phyloP scores from a whole-genome alignment of 129 eudicot species.

The Smallanthus sonchifolius region DNA sequence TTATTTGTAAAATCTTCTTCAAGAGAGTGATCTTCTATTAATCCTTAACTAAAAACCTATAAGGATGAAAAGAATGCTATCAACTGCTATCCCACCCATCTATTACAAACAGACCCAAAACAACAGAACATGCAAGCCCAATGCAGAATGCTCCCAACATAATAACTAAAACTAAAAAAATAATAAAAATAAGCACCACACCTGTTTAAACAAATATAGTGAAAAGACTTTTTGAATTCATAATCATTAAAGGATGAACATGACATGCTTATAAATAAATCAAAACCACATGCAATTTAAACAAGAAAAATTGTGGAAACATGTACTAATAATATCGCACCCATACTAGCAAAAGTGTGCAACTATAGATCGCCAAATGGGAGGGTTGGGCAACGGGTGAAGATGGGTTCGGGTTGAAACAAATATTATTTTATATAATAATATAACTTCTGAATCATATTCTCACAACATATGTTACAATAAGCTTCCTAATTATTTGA shows the following conservation, averaged over 20 bases:
- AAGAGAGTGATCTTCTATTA: constrained; percentile 73
- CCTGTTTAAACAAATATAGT: not conserved
- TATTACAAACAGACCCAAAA: constrained; percentile 2
- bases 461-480: not conserved
- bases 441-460: not conserved
- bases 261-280: not conserved
- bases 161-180: not conserved
- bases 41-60: constrained; percentile 64
- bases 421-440: not conserved
- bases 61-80: constrained; percentile 14
- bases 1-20: constrained; percentile 93
- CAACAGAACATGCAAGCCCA: not conserved
- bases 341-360: not conserved
- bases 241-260: not conserved
- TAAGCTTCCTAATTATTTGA: not conserved
- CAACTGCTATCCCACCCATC: constrained; percentile 9
- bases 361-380: not conserved
- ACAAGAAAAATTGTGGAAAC: not conserved
- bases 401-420: not conserved
- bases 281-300: not conserved
- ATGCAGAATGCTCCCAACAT: constrained; percentile 9
- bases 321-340: constrained; percentile 4
- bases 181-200: not conserved
- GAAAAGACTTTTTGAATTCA: not conserved
- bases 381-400: not conserved